A percentile compares a stretch with the other conserved stretches of the same genome.
These are phyloP conservation scores for Didymosphaeria variabile DNA, from an alignment of 2,329 filamentous ascomycete species.

Conservation along the genomic window DNA sequence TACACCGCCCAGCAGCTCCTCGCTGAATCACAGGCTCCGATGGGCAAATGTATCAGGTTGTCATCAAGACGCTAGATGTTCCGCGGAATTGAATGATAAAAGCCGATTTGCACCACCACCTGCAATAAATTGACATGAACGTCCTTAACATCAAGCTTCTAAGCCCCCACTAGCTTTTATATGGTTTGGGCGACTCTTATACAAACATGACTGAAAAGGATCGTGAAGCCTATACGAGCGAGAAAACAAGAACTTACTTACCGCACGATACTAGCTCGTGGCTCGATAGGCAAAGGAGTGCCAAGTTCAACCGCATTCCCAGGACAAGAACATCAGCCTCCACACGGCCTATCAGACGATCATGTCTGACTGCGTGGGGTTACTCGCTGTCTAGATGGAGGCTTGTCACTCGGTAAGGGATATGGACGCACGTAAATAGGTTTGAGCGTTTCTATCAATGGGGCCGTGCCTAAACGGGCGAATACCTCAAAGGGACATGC, in stretches of 20 bases:
- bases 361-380: neutral
- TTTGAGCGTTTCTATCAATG: neutral
- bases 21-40: too few species aligned
- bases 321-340: neutral
- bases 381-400: neutral
- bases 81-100: too few species aligned
- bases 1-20: neutral
- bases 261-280: conserved; percentile 11
- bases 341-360: neutral
- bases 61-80: too few species aligned
- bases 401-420: conserved; percentile 1
- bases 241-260: neutral
- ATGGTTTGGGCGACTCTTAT: conserved; percentile 10
- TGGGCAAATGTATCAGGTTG: too few species aligned
- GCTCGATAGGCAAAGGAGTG: conserved; percentile 5
- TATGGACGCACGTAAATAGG: conserved; percentile 3
- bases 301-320: conserved; percentile 12
- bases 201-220: neutral
- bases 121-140: neutral
- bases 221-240: conserved; percentile 7
- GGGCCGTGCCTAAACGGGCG: neutral
- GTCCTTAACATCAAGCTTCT: neutral
- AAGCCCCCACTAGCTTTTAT: too few species aligned
- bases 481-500: neutral
- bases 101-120: too few species aligned